Conservation (phyloP, 208 protist species). For the Leishmania gerbilli region DNA sequence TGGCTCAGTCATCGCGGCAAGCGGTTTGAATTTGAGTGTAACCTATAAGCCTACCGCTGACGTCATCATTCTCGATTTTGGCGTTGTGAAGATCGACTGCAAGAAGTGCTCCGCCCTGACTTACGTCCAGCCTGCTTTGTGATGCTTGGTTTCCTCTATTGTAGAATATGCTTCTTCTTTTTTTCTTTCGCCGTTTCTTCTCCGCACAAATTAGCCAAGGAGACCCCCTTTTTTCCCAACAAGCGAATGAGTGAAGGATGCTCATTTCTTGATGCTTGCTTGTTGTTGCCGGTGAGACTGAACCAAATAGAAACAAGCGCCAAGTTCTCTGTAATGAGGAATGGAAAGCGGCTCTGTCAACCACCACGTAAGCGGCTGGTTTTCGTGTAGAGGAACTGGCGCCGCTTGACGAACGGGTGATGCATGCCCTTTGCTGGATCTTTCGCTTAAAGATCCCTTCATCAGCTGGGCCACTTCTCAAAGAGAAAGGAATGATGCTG, state of each 20-base stretch:
- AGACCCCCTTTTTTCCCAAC: neutral
- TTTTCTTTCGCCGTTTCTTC: slow-evolving; percentile 2
- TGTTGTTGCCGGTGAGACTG: neutral
- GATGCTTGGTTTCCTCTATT: neutral
- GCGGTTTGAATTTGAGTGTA: slow-evolving; percentile 43
- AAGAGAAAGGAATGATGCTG: neutral
- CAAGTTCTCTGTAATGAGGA: neutral
- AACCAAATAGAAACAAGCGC: neutral
- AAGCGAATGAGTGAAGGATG: neutral
- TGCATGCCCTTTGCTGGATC: neutral
- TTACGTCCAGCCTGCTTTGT: neutral
- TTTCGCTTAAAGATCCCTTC: neutral
- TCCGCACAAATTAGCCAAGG: neutral
- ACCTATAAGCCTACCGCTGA: slow-evolving; percentile 48
- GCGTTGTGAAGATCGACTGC: slow-evolving; percentile 51
- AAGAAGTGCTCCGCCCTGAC: slow-evolving; percentile 31
- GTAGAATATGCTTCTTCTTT: neutral
- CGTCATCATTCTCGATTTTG: slow-evolving; percentile 56
- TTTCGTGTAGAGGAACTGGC: neutral
- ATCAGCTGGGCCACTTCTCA: neutral
- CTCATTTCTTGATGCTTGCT: slow-evolving; percentile 1
- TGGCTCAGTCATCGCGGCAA: slow-evolving; percentile 47
- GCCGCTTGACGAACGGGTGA: neutral
- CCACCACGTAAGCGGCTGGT: neutral
- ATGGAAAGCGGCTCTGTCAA: neutral